Percentiles rank a stretch among this genome's conserved stretches.
phyloP scores from a whole-genome alignment of 2,329 filamentous ascomycete genomes.

The Didymella arachidicola region DNA sequence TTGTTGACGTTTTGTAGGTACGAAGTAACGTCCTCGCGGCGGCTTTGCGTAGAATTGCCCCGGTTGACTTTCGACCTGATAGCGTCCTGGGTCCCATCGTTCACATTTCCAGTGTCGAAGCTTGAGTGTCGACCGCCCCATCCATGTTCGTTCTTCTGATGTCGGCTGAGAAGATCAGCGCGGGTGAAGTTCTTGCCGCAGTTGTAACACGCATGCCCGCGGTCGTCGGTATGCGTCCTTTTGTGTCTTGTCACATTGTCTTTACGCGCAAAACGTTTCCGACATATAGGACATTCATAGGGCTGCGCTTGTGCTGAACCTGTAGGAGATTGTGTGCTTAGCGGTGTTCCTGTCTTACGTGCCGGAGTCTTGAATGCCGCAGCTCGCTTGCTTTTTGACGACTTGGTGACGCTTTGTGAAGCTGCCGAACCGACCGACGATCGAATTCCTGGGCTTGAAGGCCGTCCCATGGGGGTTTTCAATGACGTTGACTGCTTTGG shows the following conservation, averaged over 20 bases:
- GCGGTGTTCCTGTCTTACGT: not conserved
- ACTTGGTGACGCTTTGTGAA: not conserved
- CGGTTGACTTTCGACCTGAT: not conserved
- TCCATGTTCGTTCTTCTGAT: slow-evolving; percentile 94
- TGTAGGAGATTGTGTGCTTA: not conserved
- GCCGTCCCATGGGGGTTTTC: slow-evolving; percentile 19
- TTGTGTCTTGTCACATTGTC: slow-evolving; percentile 97
- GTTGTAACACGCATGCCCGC: slow-evolving; percentile 92
- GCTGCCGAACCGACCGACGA: not conserved
- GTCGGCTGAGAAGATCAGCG: slow-evolving; percentile 90
- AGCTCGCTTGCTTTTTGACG: not conserved
- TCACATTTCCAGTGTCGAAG: slow-evolving; percentile 76
- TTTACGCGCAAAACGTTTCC: slow-evolving; percentile 83
- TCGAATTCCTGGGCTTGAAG: slow-evolving; percentile 9
- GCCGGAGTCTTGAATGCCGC: slow-evolving; percentile 18
- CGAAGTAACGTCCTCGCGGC: not conserved
- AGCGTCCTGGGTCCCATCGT: not conserved
- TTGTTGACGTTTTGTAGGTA: not conserved
- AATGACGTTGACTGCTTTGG: not conserved
- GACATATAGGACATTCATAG: slow-evolving; percentile 89
- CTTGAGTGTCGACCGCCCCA: slow-evolving; percentile 91
- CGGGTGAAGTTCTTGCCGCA: slow-evolving; percentile 94
- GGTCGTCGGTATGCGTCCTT: slow-evolving; percentile 95
- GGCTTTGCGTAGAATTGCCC: not conserved
- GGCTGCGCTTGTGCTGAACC: slow-evolving; percentile 80